These are phyloP conservation scores for Eutypella sp. DNA, from an alignment of 2,329 filamentous ascomycete species.

Conservation along the genomic window DNA sequence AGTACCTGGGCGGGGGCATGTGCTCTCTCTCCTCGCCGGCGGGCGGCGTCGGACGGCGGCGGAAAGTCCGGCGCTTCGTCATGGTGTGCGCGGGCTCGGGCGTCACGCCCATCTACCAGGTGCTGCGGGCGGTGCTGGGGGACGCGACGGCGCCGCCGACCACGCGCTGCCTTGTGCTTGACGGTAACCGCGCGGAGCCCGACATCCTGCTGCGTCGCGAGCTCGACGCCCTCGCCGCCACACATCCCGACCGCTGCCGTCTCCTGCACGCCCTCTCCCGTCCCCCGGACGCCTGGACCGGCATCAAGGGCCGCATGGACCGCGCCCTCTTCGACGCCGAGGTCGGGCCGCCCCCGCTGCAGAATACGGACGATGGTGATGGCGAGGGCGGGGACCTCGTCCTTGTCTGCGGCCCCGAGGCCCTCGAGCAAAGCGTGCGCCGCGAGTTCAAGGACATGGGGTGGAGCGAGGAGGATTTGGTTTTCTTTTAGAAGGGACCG, in stretches of 20 bases:
- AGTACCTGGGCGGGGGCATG: conserved; percentile 64
- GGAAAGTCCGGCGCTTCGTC: conserved; percentile 61
- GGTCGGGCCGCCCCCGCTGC: conserved; percentile 35
- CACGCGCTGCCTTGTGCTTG: conserved; percentile 68
- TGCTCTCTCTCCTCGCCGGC: conserved; percentile 50
- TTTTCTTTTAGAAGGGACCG: conserved; percentile 79
- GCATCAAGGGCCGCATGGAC: conserved; percentile 62
- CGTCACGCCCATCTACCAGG: conserved; percentile 87
- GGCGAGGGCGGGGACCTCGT: conserved; percentile 53
- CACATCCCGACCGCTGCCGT: conserved; percentile 52
- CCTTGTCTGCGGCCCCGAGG: conserved; percentile 72
- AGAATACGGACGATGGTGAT: conserved; percentile 13
- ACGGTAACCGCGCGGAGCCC: conserved; percentile 71
- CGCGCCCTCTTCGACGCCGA: conserved; percentile 57
- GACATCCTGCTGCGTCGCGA: conserved; percentile 80
- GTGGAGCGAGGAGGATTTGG: conserved; percentile 66
- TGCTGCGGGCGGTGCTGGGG: conserved; percentile 67
- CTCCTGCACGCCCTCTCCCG: conserved; percentile 67
- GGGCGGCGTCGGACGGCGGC: conserved; percentile 30
- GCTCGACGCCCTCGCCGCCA: conserved; percentile 57
- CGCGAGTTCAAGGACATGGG: conserved; percentile 50
- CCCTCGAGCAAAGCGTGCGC: conserved; percentile 63
- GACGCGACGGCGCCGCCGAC: conserved; percentile 56
- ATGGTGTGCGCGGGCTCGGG: conserved; percentile 91
- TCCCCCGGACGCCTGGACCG: conserved; percentile 60